Base-by-base conservation (phyloP, 2,329 filamentous ascomycete genomes). In the Pestalotiopsis sp. region DNA sequence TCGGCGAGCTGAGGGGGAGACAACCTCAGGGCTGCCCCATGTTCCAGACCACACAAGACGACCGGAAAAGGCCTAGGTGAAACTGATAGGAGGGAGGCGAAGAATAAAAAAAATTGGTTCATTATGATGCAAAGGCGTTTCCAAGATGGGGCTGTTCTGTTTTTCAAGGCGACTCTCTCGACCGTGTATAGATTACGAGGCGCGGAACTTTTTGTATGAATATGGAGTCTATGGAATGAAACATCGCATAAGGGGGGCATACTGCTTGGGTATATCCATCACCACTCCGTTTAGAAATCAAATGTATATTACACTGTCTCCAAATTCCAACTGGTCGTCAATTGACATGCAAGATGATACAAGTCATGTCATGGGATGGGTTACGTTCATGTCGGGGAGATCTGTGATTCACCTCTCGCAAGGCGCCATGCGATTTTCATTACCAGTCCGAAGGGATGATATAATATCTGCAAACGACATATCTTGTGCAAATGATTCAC, bases 1-100 rank as follows among this genome's bases (percentile, higher is more conserved):
- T 98, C 52, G 94, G 95, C 2, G 92, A 92, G 65, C 91, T 95
- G 73, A 82, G 80, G 69, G 81, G 83, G 23, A 73, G 77, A 20
- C 45, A 65, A 38, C 65, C 69, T 11, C 64, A 69, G 27, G 65
- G 52, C 6, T 68, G 65, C 4, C 66, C 62, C 17, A 63, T 70
- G 66, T 68, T 69, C n/a, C 61, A 68, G n/a, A 64, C 27, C 14
- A 62, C 66, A 2, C 58, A 67, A 9, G 6, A 52, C 13, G 14
- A 45, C 56, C 39, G 66, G 41, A 67, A 63, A 38, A 31, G 36
- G 23, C 49, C 3, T 17, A 67, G 57, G 49, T 31, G 17, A 23
- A 45, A 3, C 17, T 7, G 17, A 17, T 7, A 4, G 2, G 45
- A 5, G 6, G 17, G 23, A 9, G 20, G 2, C 17, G 14, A 23